Evolutionary conservation across 108 stramenopile genomes (phyloP).

Genomic region (Cyclotella choctawhatcheeana): DNA sequence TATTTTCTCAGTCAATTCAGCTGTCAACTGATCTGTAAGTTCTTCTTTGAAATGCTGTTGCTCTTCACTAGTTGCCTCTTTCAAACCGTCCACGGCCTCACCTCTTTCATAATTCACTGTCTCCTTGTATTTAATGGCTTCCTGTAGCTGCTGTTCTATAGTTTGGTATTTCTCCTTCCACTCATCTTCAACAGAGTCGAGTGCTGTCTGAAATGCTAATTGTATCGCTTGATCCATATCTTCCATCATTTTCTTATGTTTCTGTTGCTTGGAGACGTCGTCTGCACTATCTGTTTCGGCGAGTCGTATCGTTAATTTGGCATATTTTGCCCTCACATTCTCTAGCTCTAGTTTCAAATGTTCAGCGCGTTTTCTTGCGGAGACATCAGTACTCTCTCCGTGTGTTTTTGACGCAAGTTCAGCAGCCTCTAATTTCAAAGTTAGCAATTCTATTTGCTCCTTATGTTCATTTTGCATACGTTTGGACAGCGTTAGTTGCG

Average conservation of each 20-base stretch:
- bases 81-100: conserved; percentile 15
- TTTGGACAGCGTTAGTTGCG: conserved; percentile 8
- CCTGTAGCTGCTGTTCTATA: conserved; percentile 26
- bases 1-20: conserved; percentile 25
- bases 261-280: background rate
- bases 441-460: conserved; percentile 33
- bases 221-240: conserved; percentile 50
- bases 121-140: conserved; percentile 23
- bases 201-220: conserved; percentile 31
- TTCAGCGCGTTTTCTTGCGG: conserved; percentile 14
- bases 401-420: conserved; percentile 28
- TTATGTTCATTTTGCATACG: conserved; percentile 34
- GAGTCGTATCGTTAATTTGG: conserved; percentile 20
- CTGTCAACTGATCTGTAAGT: conserved; percentile 27
- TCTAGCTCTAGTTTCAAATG: conserved; percentile 31
- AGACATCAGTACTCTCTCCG: conserved; percentile 1
- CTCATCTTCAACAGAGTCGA: conserved; percentile 30
- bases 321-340: conserved; percentile 37
- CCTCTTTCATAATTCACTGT: conserved; percentile 31
- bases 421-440: conserved; percentile 48
- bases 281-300: background rate
- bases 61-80: background rate
- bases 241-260: conserved; percentile 25
- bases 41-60: conserved; percentile 11
- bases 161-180: conserved; percentile 37